Base-by-base conservation (phyloP, 805 yeast genomes). In the Saccharomycopsis capsularis region DNA sequence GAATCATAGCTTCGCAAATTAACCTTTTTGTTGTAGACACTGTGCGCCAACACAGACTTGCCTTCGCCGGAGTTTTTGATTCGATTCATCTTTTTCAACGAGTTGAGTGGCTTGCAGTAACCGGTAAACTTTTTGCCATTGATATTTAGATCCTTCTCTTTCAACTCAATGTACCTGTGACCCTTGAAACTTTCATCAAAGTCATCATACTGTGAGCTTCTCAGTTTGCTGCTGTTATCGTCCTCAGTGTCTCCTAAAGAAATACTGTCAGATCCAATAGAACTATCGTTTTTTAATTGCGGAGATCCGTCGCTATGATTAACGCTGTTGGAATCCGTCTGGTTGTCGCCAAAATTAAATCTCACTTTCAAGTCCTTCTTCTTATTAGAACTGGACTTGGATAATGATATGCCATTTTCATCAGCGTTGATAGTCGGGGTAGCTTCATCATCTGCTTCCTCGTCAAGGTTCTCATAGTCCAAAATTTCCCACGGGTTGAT, bases 401-500 rank as follows among this genome's bases (percentile, higher is more conserved):
- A 7, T n/a, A n/a, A n/a, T n/a, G n/a, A n/a, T n/a, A n/a, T n/a
- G n/a, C n/a, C n/a, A n/a, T n/a, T n/a, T n/a, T n/a, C n/a, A n/a
- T n/a, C n/a, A n/a, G n/a, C n/a, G n/a, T n/a, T n/a, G 16, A 19
- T 21, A 11, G 16, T 29, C 13, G 21, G 32, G 16, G 21, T 7
- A 7, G 9, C 13, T 6, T 22, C 18, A 11, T 36, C 23, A n/a
- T 40, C 40, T 5, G 22, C 4, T 9, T 39, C 24, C 15, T 29
- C 44, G n/a, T 21, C 25, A 11, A 37, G 6, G 4, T 35, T 41
- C 25, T 51, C 48, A 39, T 25, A 49, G 23, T 52, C 53, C 24
- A 52, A 45, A 9, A 52, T 49, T n/a, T 52, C 55, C 55, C 55
- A 52, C 4, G 55, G 55, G 38, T 40, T 49, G 37, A 52, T 38